phyloP scores from a whole-genome alignment of 2,329 filamentous ascomycete genomes.

The Exophiala aquamarina region DNA sequence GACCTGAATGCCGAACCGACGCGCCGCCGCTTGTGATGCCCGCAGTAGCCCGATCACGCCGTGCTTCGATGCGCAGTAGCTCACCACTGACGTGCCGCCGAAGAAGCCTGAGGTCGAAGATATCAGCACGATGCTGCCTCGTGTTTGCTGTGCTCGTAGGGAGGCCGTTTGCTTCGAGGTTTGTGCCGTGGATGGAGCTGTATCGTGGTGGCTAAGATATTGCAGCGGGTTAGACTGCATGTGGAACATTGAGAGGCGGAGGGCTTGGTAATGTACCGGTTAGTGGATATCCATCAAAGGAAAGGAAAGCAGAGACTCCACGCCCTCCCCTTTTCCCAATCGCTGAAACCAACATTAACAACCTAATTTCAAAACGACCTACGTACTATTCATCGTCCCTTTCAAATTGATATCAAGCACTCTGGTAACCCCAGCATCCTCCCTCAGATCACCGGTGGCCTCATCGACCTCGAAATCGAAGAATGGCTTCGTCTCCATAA shows the following conservation, averaged over 20 bases:
- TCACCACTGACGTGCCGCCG: slow-evolving; percentile 42
- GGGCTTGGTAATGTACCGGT: slow-evolving; percentile 29
- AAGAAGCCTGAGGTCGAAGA: slow-evolving; percentile 47
- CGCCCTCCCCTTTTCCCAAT: too few relatives aligned
- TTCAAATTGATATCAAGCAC: slow-evolving; percentile 46
- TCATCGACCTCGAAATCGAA: slow-evolving; percentile 6
- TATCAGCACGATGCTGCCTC: slow-evolving; percentile 42
- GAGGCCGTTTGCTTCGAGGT: too few relatives aligned
- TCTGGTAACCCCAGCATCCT: not conserved
- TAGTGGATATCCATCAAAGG: slow-evolving; percentile 1
- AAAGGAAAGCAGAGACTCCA: too few relatives aligned
- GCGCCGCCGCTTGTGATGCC: slow-evolving; percentile 37
- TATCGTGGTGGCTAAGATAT: too few relatives aligned
- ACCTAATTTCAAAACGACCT: too few relatives aligned
- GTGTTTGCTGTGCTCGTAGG: slow-evolving; percentile 19
- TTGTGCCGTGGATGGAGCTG: too few relatives aligned
- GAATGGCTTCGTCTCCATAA: slow-evolving; percentile 10
- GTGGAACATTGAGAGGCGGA: slow-evolving; percentile 9
- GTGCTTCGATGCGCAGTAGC: slow-evolving; percentile 47
- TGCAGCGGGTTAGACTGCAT: slow-evolving; percentile 27
- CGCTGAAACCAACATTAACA: too few relatives aligned
- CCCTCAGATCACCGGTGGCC: slow-evolving; percentile 1
- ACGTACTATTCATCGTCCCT: slow-evolving; percentile 45
- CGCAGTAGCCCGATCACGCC: slow-evolving; percentile 43
- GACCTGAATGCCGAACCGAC: slow-evolving; percentile 38